Conservation (phyloP, 192 early-diverging fungal species). For the Mortierella antarctica region DNA sequence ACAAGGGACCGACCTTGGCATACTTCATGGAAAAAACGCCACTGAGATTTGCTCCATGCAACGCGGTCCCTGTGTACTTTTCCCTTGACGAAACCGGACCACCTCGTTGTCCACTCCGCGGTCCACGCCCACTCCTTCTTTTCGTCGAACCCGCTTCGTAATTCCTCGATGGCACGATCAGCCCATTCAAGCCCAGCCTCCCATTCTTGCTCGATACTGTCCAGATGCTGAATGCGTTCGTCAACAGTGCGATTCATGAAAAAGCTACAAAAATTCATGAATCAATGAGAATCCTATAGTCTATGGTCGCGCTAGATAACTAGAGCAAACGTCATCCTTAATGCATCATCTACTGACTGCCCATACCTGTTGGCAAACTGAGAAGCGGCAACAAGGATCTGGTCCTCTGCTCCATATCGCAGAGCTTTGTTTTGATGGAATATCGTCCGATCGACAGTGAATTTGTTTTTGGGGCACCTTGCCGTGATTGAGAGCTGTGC, state of each 20-base stretch:
- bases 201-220: slow-evolving; percentile 15
- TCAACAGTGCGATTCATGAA: background rate
- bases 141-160: slow-evolving; percentile 7
- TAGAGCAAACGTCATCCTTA: no score
- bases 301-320: background rate
- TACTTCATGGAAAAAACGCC: slow-evolving; percentile 9
- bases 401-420: background rate
- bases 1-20: slow-evolving; percentile 18
- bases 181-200: slow-evolving; percentile 10
- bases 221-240: slow-evolving; percentile 9
- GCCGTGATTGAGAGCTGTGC: slow-evolving; percentile 7
- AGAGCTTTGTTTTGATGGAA: slow-evolving; percentile 7
- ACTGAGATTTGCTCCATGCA: slow-evolving; percentile 8
- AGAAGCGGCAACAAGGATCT: slow-evolving; percentile 1
- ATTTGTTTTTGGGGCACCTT: background rate
- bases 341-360: no score
- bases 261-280: background rate
- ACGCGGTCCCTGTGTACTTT: background rate
- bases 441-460: slow-evolving; percentile 4
- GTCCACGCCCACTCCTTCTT: slow-evolving; percentile 11
- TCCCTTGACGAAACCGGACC: background rate
- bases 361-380: slow-evolving; percentile 2
- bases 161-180: slow-evolving; percentile 7
- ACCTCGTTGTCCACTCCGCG: slow-evolving; percentile 8
- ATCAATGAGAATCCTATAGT: background rate